Evolutionary conservation across 1,284 basidiomycete species (phyloP).

Genomic region (Fomitopsis pinicola): DNA sequence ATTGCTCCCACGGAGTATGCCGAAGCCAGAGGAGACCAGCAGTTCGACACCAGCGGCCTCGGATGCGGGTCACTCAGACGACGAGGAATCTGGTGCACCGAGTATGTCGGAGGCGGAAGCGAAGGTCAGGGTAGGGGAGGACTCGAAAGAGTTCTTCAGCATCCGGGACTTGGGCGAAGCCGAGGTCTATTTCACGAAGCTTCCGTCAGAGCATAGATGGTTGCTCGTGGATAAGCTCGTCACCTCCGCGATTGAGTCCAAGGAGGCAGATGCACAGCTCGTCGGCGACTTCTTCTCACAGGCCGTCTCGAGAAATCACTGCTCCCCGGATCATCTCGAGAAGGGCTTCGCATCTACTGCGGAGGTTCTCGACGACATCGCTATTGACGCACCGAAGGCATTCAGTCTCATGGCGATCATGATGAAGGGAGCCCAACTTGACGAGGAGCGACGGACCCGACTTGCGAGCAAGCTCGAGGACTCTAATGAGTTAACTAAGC

Average conservation of each 20-base stretch:
- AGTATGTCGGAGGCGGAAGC: constrained; percentile 71
- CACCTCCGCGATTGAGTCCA: constrained; percentile 71
- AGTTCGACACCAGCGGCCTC: constrained; percentile 44
- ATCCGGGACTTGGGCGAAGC: constrained; percentile 83
- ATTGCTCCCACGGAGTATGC: constrained; percentile 56
- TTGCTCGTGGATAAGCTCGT: constrained; percentile 74
- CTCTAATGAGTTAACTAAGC: not conserved
- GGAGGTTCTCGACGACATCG: constrained; percentile 80
- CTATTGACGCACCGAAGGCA: constrained; percentile 86
- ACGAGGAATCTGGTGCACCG: constrained; percentile 35
- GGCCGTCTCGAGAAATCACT: constrained; percentile 51
- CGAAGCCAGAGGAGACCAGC: constrained; percentile 36
- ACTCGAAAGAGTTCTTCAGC: constrained; percentile 74
- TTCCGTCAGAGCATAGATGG: constrained; percentile 62
- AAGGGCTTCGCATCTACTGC: constrained; percentile 62
- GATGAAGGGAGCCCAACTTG: constrained; percentile 57
- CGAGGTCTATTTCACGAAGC: constrained; percentile 74
- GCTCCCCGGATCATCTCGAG: constrained; percentile 51
- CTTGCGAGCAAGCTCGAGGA: constrained; percentile 55
- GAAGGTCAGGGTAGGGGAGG: constrained; percentile 76
- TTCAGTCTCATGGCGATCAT: constrained; percentile 73
- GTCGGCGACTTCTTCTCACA: constrained; percentile 67
- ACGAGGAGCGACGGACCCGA: constrained; percentile 47
- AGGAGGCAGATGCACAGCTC: constrained; percentile 79
- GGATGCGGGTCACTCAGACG: constrained; percentile 41